Evolutionary conservation across 2,329 filamentous ascomycete genomes (phyloP), one percentile per base, ranked within the genome.

Genomic region (Akanthomyces uredinophilus): DNA sequence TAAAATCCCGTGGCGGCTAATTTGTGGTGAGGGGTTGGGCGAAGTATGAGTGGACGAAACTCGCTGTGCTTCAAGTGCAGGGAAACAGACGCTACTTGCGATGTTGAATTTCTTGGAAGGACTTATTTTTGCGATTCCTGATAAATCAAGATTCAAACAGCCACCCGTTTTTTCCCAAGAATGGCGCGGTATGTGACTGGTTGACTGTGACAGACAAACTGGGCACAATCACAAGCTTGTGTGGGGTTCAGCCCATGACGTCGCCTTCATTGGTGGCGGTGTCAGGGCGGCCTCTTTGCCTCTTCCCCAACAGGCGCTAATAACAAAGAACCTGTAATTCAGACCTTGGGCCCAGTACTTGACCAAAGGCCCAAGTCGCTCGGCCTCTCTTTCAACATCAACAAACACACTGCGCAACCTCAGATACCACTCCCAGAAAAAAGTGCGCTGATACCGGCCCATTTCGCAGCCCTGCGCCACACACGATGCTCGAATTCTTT

Each of bases 401-500:
- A 18, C 29, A 24, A 37, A 32, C 24, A 18, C 24, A 10, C 20
- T 37, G 22, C 24, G 27, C 46, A 39, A 27, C 11, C 46, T 8
- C 11, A 22, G 4, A 32, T 41, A 16, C 20, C 22, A 16, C 20
- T 18, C 20, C 18, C 3, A 5, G 3, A 37, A 39, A 14, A n/a
- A 14, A 58, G 32, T 14, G 32, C 22, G 44, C 35, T 50, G 44
- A 41, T 18, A 41, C 55, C 32, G 11, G 43, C 55, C 16, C 32
- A 35, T 24, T 49, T 24, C 18, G 18, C 22, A 29, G 14, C 20
- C 20, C 55, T 50, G 55, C 35, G 55, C 35, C 55, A 41, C 52
- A 53, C 69, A 76, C 65, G 54, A 88, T 88, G 86, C 70, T 88
- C 64, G 84, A 88, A 72, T 87, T 85, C 72, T 82, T 88, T 66